These are phyloP conservation scores for Persicaria maculosa DNA, from an alignment of 148 eudicot genomes.

Conservation along the genomic window DNA sequence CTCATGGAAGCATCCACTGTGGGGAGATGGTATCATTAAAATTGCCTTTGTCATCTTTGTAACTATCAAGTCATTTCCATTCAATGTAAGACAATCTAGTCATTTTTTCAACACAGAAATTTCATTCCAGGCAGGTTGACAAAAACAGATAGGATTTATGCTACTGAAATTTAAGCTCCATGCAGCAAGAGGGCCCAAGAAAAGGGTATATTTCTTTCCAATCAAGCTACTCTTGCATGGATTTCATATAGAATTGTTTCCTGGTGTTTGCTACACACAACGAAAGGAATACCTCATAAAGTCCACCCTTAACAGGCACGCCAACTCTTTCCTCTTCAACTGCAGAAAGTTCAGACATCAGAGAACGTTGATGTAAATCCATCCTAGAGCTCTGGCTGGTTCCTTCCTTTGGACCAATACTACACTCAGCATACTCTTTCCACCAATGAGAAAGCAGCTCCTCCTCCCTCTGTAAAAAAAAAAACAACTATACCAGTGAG, in stretches of 20 bases:
- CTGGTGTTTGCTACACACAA: neutral
- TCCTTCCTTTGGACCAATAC: constrained; percentile 74
- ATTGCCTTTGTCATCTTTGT: neutral
- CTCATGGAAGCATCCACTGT: neutral
- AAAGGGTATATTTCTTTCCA: too few relatives aligned
- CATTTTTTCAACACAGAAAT: neutral
- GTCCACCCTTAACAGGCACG: constrained; percentile 97
- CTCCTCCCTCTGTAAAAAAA: constrained; percentile 61
- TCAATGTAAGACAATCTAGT: neutral
- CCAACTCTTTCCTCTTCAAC: constrained; percentile 96
- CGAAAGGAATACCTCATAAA: constrained; percentile 65
- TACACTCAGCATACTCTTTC: constrained; percentile 97
- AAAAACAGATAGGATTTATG: neutral
- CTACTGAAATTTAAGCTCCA: neutral
- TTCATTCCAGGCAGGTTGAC: neutral
- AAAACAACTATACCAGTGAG: too few relatives aligned
- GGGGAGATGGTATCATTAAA: neutral
- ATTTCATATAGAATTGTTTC: neutral
- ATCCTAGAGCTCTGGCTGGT: constrained; percentile 25
- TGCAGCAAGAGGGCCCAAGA: neutral
- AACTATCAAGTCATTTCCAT: neutral
- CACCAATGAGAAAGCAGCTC: constrained; percentile 93
- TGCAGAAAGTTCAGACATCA: constrained; percentile 25
- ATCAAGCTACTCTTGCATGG: too few relatives aligned
- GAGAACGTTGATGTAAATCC: constrained; percentile 19